Percentiles rank a stretch among this genome's conserved stretches.
These are phyloP conservation scores for Gonium pectorale DNA, from an alignment of 139 green algal species.

Conservation along the genomic window DNA sequence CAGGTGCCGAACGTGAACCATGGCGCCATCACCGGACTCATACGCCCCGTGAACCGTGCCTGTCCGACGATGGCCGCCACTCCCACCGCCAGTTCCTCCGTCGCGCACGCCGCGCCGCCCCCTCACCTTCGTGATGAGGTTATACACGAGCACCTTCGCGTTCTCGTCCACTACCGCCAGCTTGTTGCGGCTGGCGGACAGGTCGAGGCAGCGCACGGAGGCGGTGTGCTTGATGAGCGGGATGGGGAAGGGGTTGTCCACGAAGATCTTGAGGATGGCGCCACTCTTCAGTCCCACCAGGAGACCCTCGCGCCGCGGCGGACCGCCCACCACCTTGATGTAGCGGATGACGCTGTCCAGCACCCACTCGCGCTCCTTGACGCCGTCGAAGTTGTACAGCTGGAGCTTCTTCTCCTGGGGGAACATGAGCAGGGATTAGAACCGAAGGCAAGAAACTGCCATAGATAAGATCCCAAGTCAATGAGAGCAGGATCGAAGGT, in stretches of 20 bases:
- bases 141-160: constrained; percentile 77
- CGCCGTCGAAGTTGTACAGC: constrained; percentile 82
- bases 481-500: too few relatives aligned
- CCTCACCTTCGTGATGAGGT: constrained; percentile 76
- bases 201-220: constrained; percentile 73
- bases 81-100: too few relatives aligned
- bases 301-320: constrained; percentile 73
- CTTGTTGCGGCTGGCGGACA: constrained; percentile 66
- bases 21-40: too few relatives aligned
- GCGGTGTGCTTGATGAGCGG: constrained; percentile 76
- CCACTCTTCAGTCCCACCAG: constrained; percentile 84
- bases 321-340: constrained; percentile 87
- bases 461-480: too few relatives aligned
- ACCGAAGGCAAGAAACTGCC: too few relatives aligned
- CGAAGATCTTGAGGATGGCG: constrained; percentile 78
- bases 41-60: too few relatives aligned
- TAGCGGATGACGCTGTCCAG: constrained; percentile 83
- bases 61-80: too few relatives aligned
- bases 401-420: constrained; percentile 84
- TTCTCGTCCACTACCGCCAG: constrained; percentile 89
- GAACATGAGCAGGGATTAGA: too few relatives aligned
- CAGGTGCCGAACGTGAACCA: too few relatives aligned
- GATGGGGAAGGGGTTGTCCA: constrained; percentile 89
- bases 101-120: too few relatives aligned
- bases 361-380: constrained; percentile 79